Percentiles rank a stretch among this genome's conserved stretches.
phyloP scores from a whole-genome alignment of 805 yeast genomes.

The Ogataea nakhonphanomensis region DNA sequence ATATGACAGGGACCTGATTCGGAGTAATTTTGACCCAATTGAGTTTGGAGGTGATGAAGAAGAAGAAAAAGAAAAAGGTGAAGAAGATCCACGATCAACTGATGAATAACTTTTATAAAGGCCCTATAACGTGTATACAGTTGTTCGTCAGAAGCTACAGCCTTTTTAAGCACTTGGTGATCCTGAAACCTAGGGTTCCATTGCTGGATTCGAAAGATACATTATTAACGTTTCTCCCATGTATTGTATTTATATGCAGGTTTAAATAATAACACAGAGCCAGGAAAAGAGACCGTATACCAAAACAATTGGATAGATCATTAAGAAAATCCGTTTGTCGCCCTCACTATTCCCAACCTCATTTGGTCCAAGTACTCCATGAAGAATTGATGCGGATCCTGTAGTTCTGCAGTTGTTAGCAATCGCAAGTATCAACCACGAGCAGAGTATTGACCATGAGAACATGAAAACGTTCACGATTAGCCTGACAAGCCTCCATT shows the following conservation, averaged over 20 bases:
- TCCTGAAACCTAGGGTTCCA: no score
- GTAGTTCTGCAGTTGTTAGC: slow-evolving; percentile 33
- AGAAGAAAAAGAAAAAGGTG: slow-evolving; percentile 42
- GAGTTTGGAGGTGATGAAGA: slow-evolving; percentile 66
- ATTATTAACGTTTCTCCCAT: neutral
- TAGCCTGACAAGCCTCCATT: slow-evolving; percentile 42
- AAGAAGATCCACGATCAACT: slow-evolving; percentile 23
- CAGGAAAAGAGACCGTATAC: slow-evolving; percentile 52
- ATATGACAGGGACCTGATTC: slow-evolving; percentile 59
- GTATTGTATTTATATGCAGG: no score
- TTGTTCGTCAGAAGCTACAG: no score
- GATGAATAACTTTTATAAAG: no score
- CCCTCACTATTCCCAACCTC: slow-evolving; percentile 40
- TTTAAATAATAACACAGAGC: slow-evolving; percentile 46
- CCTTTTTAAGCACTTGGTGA: no score
- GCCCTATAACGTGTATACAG: no score
- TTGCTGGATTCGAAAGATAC: neutral
- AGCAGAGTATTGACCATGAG: slow-evolving; percentile 52
- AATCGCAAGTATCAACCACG: slow-evolving; percentile 49
- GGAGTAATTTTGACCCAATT: slow-evolving; percentile 76
- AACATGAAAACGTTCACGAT: slow-evolving; percentile 39
- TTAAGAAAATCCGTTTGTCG: slow-evolving; percentile 51
- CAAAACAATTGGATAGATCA: slow-evolving; percentile 51
- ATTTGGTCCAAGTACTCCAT: slow-evolving; percentile 12
- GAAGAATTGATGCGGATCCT: slow-evolving; percentile 19